Base-by-base conservation (phyloP, 1,284 basidiomycete species). In the Puccinia coronata region DNA sequence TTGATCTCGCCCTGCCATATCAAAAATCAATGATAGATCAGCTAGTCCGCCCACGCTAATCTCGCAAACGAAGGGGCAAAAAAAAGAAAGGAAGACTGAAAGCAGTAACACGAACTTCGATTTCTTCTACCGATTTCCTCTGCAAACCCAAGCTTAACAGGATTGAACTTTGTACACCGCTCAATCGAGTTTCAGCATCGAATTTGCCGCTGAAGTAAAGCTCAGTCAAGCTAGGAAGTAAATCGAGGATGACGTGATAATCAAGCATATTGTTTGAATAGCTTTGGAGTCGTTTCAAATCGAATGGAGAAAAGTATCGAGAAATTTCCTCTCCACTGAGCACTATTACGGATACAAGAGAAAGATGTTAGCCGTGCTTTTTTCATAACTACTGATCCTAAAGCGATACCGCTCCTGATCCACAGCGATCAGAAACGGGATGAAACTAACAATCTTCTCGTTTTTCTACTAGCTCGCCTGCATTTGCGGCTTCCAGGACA, bases 211-310 rank as follows among this genome's bases (percentile, higher is more conserved):
- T 91, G 86, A 99, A 99, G 88, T 93, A 97, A 6, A 98, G 88
- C 20, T 89, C 87, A 0, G 94, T 91, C 49, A 96, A 87, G 0
- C 88, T 89, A 0, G 97, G 96, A 4, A 99, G 88, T 20, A 99
- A 89, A 86, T 99, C 97, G 70, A 99, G 89, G 81, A 99, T 91
- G 84, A 98, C 93, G 86, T 98, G 95, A 85, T 96, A 97, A 87
- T 99, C 97, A 69, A 99, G 89, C 90, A 93, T 92, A 87, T 96
- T 97, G 86, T 96, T 95, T 5, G 94, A 92, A 84, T 99, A 99
- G 8, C 96, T 93, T 83, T 96, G 93, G 49, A 99, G 90, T 1
- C 97, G 92, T 87, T 98, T 98, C 84, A 99, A 89, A 87, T 99
- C 97, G 86, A 98, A 98, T 0, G 96, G 95, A 0, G 94, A 92